These are phyloP conservation scores for Psidium friedrichsthalianum DNA, from an alignment of 345 rosid species.

Conservation along the genomic window DNA sequence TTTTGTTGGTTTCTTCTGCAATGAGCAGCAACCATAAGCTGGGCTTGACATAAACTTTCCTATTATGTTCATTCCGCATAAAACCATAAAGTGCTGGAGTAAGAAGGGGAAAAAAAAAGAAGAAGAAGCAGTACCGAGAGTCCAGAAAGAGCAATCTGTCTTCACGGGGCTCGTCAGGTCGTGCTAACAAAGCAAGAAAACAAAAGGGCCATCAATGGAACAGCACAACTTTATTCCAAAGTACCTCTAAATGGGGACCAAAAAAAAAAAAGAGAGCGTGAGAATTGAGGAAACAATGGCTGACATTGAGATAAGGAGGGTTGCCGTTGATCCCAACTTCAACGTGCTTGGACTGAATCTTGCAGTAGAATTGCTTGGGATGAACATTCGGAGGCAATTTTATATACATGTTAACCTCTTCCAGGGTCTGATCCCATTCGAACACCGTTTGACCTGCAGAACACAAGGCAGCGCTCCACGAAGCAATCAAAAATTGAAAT, in stretches of 20 bases:
- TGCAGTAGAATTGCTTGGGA: constrained; percentile 71
- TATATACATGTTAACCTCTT: constrained; percentile 76
- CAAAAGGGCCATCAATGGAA: neutral
- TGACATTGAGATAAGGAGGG: constrained; percentile 85
- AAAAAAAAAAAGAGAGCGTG: no score
- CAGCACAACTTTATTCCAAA: neutral
- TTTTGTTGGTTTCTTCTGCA: neutral
- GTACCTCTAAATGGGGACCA: neutral
- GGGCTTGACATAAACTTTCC: neutral
- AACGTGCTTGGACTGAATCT: constrained; percentile 70
- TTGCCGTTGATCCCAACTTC: constrained; percentile 94
- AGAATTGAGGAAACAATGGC: constrained; percentile 1
- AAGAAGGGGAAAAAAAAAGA: neutral
- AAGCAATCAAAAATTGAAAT: neutral
- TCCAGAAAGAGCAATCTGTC: constrained; percentile 90
- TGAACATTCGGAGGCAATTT: constrained; percentile 55
- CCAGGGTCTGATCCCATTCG: constrained; percentile 95
- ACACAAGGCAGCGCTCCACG: neutral
- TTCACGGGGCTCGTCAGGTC: constrained; percentile 65
- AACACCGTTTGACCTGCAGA: constrained; percentile 59
- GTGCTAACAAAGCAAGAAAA: constrained; percentile 32
- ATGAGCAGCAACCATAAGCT: neutral
- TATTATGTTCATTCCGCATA: neutral
- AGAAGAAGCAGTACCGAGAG: constrained; percentile 38
- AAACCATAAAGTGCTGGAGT: neutral